Conservation (phyloP, 768 basidiomycete genomes). For the Piloderma croceum region DNA sequence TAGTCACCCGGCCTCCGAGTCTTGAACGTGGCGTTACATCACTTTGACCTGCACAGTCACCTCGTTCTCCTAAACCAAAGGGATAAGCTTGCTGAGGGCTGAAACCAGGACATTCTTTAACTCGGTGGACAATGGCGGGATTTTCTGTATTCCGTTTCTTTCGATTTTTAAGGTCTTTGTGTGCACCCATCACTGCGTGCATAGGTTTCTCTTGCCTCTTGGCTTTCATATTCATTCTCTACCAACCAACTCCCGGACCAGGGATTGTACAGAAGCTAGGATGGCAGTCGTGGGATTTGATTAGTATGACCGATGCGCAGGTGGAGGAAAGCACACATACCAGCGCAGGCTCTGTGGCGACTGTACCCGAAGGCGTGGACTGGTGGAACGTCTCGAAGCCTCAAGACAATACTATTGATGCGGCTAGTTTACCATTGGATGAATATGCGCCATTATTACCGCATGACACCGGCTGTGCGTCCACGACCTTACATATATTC, state of each 20-base stretch:
- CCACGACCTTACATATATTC: conserved; percentile 17
- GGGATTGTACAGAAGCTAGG: conserved; percentile 68
- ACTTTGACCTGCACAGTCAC: too few species aligned
- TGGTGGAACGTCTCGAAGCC: conserved; percentile 63
- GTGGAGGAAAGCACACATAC: background rate
- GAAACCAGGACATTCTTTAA: conserved; percentile 11
- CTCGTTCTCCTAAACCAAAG: too few species aligned
- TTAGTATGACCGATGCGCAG: conserved; percentile 29
- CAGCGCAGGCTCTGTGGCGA: background rate
- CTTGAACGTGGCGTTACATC: too few species aligned
- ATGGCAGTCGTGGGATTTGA: conserved; percentile 84
- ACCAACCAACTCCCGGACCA: conserved; percentile 72
- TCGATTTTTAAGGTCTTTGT: conserved; percentile 48
- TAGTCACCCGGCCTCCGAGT: too few species aligned
- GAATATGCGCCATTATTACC: conserved; percentile 72
- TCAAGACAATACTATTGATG: conserved; percentile 39
- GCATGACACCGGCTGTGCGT: conserved; percentile 72
- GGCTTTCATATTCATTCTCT: conserved; percentile 72
- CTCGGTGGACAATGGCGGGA: conserved; percentile 27
- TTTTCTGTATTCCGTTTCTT: conserved; percentile 37
- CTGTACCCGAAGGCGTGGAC: conserved; percentile 38
- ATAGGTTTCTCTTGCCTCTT: conserved; percentile 68
- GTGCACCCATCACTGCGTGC: conserved; percentile 54
- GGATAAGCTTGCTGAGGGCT: too few species aligned
- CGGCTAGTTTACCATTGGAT: conserved; percentile 72